Conservation (phyloP, 2,329 filamentous ascomycete species). For the Colletotrichum nymphaeae region DNA sequence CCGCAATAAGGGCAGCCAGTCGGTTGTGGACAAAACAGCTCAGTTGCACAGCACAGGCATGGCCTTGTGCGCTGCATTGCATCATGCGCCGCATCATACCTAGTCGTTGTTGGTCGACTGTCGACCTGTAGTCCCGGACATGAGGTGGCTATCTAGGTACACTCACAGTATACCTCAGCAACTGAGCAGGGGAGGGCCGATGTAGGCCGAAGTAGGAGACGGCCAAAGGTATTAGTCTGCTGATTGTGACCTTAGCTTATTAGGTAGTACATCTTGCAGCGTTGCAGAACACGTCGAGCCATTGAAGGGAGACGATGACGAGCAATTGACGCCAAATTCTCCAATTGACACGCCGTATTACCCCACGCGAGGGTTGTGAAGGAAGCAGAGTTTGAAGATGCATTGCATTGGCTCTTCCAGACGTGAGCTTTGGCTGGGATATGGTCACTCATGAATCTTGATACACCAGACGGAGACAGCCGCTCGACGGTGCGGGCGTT, state of each 20-base stretch:
- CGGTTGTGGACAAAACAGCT: not conserved
- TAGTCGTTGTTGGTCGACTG: constrained; percentile 12
- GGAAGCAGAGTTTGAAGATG: not conserved
- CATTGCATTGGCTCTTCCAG: constrained; percentile 27
- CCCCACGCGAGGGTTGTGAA: not conserved
- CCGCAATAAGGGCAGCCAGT: not conserved
- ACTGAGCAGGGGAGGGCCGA: constrained; percentile 11
- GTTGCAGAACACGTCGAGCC: not conserved
- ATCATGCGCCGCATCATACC: constrained; percentile 26
- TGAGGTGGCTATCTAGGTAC: not conserved
- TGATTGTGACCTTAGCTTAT: not conserved
- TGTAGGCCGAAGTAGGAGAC: constrained; percentile 20
- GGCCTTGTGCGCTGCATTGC: constrained; percentile 31
- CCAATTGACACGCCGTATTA: constrained; percentile 2
- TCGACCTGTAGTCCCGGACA: not conserved
- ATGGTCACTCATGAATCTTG: not conserved
- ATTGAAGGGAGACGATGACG: constrained; percentile 3
- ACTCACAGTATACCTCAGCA: constrained; percentile 4
- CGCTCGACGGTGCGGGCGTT: not conserved
- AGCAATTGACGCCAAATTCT: not conserved
- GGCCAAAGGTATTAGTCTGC: not conserved
- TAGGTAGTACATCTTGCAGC: not conserved
- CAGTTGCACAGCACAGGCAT: constrained; percentile 14
- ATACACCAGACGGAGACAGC: not conserved
- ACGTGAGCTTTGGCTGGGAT: constrained; percentile 25